These are phyloP conservation scores for Westerdykella ornata DNA, from an alignment of 2,329 filamentous ascomycete genomes.

Conservation along the genomic window DNA sequence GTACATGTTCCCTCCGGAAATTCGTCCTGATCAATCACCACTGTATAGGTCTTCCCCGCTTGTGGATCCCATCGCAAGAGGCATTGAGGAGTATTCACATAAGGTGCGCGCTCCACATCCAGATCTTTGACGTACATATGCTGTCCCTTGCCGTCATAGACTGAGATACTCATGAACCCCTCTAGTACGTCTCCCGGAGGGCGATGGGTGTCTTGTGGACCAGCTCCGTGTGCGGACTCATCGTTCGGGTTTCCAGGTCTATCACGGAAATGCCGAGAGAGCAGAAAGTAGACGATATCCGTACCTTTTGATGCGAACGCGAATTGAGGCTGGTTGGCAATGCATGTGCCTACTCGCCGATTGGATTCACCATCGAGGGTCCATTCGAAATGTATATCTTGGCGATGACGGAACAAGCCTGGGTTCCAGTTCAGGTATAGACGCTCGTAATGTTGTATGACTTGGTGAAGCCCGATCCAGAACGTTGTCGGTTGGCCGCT, in stretches of 20 bases:
- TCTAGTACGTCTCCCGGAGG: conserved; percentile 34
- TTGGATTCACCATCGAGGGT: conserved; percentile 43
- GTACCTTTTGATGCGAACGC: conserved; percentile 47
- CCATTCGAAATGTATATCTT: conserved; percentile 91
- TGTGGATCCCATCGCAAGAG: conserved; percentile 65
- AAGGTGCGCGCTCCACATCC: conserved; percentile 68
- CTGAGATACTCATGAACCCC: conserved; percentile 82
- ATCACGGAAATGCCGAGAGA: conserved; percentile 79
- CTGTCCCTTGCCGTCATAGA: conserved; percentile 65
- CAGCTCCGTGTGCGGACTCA: conserved; percentile 22
- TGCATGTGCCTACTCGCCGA: conserved; percentile 58
- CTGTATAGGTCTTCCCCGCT: conserved; percentile 48
- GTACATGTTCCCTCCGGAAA: conserved; percentile 66
- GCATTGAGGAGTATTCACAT: conserved; percentile 88
- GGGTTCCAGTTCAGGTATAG: conserved; percentile 98
- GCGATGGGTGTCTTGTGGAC: conserved; percentile 27
- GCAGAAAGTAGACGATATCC: conserved; percentile 71
- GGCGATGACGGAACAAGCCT: conserved; percentile 66
- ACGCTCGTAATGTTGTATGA: conserved; percentile 88
- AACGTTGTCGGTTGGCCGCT: conserved; percentile 62
- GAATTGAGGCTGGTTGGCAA: conserved; percentile 59
- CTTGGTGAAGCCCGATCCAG: conserved; percentile 85
- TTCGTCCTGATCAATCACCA: conserved; percentile 72
- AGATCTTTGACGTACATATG: conserved; percentile 69
- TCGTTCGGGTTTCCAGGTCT: not conserved